A percentile compares a stretch with the other conserved stretches of the same genome.
phyloP scores from a whole-genome alignment of 768 basidiomycete genomes.

The Nidularia sp. region DNA sequence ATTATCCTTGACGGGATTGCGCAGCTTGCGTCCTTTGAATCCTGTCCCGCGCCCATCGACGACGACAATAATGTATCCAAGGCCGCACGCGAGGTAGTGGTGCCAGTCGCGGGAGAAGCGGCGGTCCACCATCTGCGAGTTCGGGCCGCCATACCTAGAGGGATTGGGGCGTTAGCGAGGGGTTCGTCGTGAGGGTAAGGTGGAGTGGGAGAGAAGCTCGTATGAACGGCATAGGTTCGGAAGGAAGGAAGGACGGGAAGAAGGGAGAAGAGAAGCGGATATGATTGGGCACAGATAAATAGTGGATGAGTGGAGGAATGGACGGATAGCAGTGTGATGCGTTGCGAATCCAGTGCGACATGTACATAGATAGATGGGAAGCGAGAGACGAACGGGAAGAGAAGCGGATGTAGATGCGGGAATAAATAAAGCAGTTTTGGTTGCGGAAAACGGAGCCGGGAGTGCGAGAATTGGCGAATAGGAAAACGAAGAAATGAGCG shows the following conservation, averaged over 20 bases:
- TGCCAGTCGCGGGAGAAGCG: slow-evolving; percentile 79
- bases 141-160: slow-evolving; percentile 84
- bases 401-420: no score
- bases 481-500: not conserved
- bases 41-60: slow-evolving; percentile 96
- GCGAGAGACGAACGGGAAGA: no score
- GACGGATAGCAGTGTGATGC: no score
- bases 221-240: not conserved
- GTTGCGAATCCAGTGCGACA: no score
- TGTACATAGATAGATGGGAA: no score
- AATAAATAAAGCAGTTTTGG: no score
- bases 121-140: slow-evolving; percentile 72
- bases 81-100: slow-evolving; percentile 74
- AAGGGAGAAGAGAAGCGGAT: no score
- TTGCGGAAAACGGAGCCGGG: no score
- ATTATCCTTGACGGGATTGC: slow-evolving; percentile 86
- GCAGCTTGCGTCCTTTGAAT: slow-evolving; percentile 76
- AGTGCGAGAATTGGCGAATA: no score
- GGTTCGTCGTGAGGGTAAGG: not conserved
- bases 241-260: no score
- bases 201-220: slow-evolving; percentile 1
- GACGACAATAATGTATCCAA: slow-evolving; percentile 81
- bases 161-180: not conserved
- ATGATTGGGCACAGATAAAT: no score
- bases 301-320: no score